Evolutionary conservation across 768 basidiomycete species (phyloP), one percentile per base, ranked within the genome.

Genomic region (Cyclocybe aegerita): DNA sequence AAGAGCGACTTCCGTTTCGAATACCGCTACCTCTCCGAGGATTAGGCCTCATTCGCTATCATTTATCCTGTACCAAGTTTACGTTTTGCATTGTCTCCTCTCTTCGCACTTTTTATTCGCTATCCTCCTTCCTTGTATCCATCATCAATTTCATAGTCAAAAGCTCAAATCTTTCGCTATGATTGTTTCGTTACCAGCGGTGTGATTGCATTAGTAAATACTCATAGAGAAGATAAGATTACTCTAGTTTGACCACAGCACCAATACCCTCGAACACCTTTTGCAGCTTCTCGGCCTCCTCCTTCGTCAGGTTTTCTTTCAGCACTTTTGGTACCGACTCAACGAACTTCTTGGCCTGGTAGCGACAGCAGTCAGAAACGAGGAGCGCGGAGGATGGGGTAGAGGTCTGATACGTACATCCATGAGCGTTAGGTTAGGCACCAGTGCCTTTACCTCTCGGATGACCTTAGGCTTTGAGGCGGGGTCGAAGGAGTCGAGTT

Each of bases 1-100:
- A 99, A 99, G 79, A 86, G 88, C 64, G 95, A 98, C 68, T 99
- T 98, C 80, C 86, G 93, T 17, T 98, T 93, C 62, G 90, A 95
- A 71, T 96, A 96, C 69, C 90, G 93, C 54, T 95, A 95, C 75
- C 75, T 96, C 48, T 93, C 90, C 2, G 93, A 96, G 68, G 93
- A 96, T 66, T 93, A 68, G 78, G 23, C 43, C 37, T 49, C 45
- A 31, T 46, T 31, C 43, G 10, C 33, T n/a, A 4, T 32, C 23
- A 39, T 41, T 36, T 30, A 41, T 41, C 11, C 47, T 31, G 31
- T 39, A 23, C 29, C 43, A 31, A 34, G 32, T 16, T 43, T 11
- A 30, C 48, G 32, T 45, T 53, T 15, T 36, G 11, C 16, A 42
- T 48, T 39, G 42, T 39, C 47, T 49, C 45, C 54, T 53, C 41